phyloP scores from a whole-genome alignment of 371 early-diverging fungal genomes.

The Syncephalastrum contaminatum region DNA sequence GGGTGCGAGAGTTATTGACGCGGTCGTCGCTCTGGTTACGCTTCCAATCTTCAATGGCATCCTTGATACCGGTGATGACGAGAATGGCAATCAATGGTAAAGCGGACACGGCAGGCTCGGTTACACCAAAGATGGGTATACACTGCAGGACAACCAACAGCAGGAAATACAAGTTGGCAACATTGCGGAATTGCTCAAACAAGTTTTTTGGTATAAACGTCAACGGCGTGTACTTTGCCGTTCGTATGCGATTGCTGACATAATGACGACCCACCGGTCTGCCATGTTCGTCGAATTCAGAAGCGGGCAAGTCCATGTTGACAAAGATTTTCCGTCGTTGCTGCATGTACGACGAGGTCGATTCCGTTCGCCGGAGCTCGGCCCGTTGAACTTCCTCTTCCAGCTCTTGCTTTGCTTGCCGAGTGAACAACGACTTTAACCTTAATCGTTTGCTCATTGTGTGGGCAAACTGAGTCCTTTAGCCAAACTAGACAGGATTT shows the following conservation, averaged over 20 bases:
- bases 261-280: constrained; percentile 20
- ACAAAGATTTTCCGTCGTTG: constrained; percentile 39
- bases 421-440: constrained; percentile 11
- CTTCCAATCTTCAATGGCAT: constrained; percentile 83
- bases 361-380: constrained; percentile 30
- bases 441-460: not conserved
- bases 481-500: too few relatives aligned
- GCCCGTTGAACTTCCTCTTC: constrained; percentile 15
- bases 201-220: constrained; percentile 88
- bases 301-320: constrained; percentile 35
- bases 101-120: constrained; percentile 77
- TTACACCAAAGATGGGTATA: constrained; percentile 73
- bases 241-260: constrained; percentile 67
- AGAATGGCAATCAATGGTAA: constrained; percentile 83
- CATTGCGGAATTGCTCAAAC: constrained; percentile 85
- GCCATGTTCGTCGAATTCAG: constrained; percentile 35
- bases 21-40: constrained; percentile 68
- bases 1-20: constrained; percentile 66
- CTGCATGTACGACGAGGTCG: constrained; percentile 45
- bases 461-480: too few relatives aligned
- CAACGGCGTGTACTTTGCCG: constrained; percentile 83
- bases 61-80: constrained; percentile 83
- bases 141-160: constrained; percentile 78
- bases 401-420: constrained; percentile 13
- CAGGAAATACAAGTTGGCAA: constrained; percentile 93